phyloP scores from a whole-genome alignment of 2,329 filamentous ascomycete species.

The Botrytis byssoidea region DNA sequence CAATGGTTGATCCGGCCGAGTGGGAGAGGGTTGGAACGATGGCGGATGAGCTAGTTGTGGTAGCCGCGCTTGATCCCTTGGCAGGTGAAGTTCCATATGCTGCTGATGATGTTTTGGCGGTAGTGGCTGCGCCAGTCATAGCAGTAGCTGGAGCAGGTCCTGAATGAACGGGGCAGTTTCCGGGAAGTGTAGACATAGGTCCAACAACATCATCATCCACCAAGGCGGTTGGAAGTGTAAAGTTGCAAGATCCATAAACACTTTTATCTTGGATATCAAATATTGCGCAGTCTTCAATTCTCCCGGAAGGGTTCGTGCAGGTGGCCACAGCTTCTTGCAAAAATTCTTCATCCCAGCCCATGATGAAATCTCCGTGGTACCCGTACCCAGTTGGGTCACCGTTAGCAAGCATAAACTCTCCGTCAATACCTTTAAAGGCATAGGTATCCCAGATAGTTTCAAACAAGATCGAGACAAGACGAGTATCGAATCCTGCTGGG shows the following conservation, averaged over 20 bases:
- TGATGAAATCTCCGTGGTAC: slow-evolving; percentile 79
- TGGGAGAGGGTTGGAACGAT: slow-evolving; percentile 35
- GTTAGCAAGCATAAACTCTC: slow-evolving; percentile 73
- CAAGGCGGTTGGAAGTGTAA: slow-evolving; percentile 59
- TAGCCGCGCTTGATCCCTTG: neutral
- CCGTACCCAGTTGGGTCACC: slow-evolving; percentile 76
- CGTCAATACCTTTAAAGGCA: slow-evolving; percentile 59
- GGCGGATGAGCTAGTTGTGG: slow-evolving; percentile 10
- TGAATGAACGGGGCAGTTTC: slow-evolving; percentile 52
- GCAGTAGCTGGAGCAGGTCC: slow-evolving; percentile 44
- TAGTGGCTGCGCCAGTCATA: neutral
- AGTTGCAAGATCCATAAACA: slow-evolving; percentile 57
- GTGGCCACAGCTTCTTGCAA: slow-evolving; percentile 69
- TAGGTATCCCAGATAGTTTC: slow-evolving; percentile 82
- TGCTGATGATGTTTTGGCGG: slow-evolving; percentile 24
- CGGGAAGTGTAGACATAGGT: slow-evolving; percentile 59
- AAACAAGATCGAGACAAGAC: slow-evolving; percentile 74
- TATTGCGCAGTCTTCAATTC: slow-evolving; percentile 69
- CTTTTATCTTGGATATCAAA: slow-evolving; percentile 61
- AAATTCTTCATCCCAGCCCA: slow-evolving; percentile 69
- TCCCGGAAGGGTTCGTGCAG: slow-evolving; percentile 71
- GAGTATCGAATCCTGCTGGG: slow-evolving; percentile 64
- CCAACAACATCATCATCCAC: slow-evolving; percentile 58
- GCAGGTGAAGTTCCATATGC: neutral
- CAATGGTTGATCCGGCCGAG: slow-evolving; percentile 30